These are phyloP conservation scores for Hortaea sp. DNA, from an alignment of 2,329 filamentous ascomycete genomes.

Conservation along the genomic window DNA sequence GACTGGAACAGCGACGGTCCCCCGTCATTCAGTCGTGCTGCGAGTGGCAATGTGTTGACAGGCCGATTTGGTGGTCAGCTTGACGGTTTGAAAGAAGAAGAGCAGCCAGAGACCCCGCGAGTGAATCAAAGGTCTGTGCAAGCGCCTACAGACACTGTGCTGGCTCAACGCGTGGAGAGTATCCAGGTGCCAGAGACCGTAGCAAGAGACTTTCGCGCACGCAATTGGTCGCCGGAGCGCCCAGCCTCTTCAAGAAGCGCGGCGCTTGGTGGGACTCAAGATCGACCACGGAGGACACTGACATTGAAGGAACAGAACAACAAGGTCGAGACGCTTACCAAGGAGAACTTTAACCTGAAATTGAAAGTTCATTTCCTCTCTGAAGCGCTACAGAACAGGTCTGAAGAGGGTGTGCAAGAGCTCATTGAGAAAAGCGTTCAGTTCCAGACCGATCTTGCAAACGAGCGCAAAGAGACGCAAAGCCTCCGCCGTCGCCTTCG, in stretches of 20 bases:
- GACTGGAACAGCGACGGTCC: conserved; percentile 10
- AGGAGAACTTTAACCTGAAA: conserved; percentile 97
- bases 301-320: conserved; percentile 96
- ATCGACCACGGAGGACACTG: conserved; percentile 38
- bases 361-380: conserved; percentile 96
- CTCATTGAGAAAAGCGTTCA: conserved; percentile 98
- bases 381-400: conserved; percentile 82
- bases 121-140: conserved; percentile 43
- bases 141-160: conserved; percentile 66
- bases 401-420: conserved; percentile 92
- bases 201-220: conserved; percentile 73
- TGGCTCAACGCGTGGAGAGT: conserved; percentile 78
- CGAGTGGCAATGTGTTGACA: conserved; percentile 23
- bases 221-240: conserved; percentile 48
- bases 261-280: conserved; percentile 17
- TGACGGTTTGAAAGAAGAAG: conserved; percentile 48
- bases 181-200: conserved; percentile 86
- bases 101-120: conserved; percentile 62
- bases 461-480: conserved; percentile 85
- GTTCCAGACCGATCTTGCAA: conserved; percentile 78
- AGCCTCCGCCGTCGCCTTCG: conserved; percentile 68
- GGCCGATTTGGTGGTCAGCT: conserved; percentile 29
- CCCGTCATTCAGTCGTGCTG: conserved; percentile 15
- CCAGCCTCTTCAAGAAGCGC: conserved; percentile 24
- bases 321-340: conserved; percentile 90